phyloP scores from a whole-genome alignment of 306 rosid genomes.

The Malus asiatica region DNA sequence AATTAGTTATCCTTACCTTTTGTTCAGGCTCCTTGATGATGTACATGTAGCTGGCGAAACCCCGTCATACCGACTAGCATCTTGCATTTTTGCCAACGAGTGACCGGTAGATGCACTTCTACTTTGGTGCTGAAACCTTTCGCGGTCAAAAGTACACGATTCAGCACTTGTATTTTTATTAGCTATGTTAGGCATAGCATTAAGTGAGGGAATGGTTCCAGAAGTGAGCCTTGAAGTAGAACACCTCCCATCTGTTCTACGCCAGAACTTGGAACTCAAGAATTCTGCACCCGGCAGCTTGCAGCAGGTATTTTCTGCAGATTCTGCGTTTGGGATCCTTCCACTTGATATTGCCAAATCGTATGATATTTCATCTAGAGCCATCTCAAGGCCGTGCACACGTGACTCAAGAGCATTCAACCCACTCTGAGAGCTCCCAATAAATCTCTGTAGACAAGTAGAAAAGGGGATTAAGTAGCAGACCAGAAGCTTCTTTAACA shows the following conservation, averaged over 20 bases:
- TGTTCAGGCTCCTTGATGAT: conserved; percentile 27
- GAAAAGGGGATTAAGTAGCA: conserved; percentile 23
- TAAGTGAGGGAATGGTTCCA: conserved; percentile 35
- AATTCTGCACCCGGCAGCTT: conserved; percentile 91
- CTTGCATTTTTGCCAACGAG: conserved; percentile 40
- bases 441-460: conserved; percentile 59
- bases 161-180: conserved; percentile 37
- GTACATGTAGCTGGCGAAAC: conserved; percentile 20
- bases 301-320: conserved; percentile 71
- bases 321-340: conserved; percentile 38
- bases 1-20: conserved; percentile 21
- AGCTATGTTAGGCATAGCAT: conserved; percentile 21
- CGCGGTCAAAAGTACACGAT: conserved; percentile 22
- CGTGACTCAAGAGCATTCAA: conserved; percentile 84
- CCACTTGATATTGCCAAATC: conserved; percentile 77
- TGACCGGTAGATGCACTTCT: conserved; percentile 33
- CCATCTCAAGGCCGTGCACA: conserved; percentile 81
- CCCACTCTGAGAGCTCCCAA: conserved; percentile 89
- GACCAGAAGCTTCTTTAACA: background rate
- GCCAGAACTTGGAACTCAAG: conserved; percentile 90
- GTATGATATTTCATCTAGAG: conserved; percentile 81
- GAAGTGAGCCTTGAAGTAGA: conserved; percentile 43
- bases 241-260: conserved; percentile 62
- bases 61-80: conserved; percentile 33
- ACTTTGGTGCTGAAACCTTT: conserved; percentile 42